phyloP scores from a whole-genome alignment of 2,329 filamentous ascomycete species.

The Apiospora marii region DNA sequence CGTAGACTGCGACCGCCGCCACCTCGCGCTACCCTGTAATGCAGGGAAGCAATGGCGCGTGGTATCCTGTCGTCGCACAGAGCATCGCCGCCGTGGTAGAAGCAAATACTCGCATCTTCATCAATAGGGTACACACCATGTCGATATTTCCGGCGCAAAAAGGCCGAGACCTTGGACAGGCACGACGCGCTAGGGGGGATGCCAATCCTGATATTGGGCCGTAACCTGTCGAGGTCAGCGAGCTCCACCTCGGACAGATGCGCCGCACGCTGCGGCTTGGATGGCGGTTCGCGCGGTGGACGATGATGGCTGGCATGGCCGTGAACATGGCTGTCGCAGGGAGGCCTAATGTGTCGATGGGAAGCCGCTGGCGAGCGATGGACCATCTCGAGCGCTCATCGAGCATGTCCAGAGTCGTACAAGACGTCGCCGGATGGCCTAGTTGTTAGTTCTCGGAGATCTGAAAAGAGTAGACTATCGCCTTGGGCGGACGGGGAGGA shows the following conservation, averaged over 20 bases:
- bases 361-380: neutral
- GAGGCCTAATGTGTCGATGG: slow-evolving; percentile 1
- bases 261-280: neutral
- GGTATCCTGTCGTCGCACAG: slow-evolving; percentile 32
- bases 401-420: neutral
- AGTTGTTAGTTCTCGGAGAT: neutral
- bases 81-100: slow-evolving; percentile 30
- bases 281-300: neutral
- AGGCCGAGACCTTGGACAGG: slow-evolving; percentile 29
- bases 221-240: slow-evolving; percentile 34
- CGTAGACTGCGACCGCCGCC: slow-evolving; percentile 32
- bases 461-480: neutral
- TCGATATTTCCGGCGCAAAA: slow-evolving; percentile 25
- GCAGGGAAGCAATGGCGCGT: slow-evolving; percentile 25
- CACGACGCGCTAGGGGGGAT: slow-evolving; percentile 29
- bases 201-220: slow-evolving; percentile 30
- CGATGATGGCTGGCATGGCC: neutral
- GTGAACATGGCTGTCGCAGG: neutral
- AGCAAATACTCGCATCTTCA: slow-evolving; percentile 31
- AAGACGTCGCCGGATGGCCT: neutral
- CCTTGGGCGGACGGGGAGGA: neutral
- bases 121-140: slow-evolving; percentile 23
- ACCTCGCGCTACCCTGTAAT: slow-evolving; percentile 33
- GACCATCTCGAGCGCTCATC: slow-evolving; percentile 1
- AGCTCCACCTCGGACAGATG: slow-evolving; percentile 31